phyloP scores from a whole-genome alignment of 169 alveolate species.

The Condylostoma magnum region DNA sequence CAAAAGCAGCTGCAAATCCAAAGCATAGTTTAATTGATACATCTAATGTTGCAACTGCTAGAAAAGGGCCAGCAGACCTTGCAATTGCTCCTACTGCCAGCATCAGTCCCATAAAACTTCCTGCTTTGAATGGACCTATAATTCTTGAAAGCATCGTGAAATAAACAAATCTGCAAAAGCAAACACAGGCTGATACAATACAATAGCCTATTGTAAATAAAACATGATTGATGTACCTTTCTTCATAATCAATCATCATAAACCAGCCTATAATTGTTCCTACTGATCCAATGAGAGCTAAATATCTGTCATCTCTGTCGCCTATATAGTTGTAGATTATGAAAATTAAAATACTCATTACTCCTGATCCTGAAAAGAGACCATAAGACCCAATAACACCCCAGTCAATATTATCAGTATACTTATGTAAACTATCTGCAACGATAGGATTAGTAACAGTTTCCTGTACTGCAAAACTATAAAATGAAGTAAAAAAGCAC shows the following conservation, averaged over 20 bases:
- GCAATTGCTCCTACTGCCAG: background rate
- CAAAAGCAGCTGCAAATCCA: too few species aligned
- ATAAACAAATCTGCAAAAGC: background rate
- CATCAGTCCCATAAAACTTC: slow-evolving; percentile 1
- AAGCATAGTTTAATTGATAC: background rate
- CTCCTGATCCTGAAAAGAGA: slow-evolving; percentile 37
- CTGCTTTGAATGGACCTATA: slow-evolving; percentile 22
- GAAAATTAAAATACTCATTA: background rate
- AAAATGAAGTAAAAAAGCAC: slow-evolving; percentile 24
- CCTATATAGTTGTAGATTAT: too few species aligned
- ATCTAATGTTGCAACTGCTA: background rate
- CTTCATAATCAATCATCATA: background rate
- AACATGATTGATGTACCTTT: background rate
- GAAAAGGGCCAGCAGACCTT: background rate
- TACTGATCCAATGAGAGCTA: too few species aligned
- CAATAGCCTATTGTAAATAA: background rate
- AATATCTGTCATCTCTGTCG: too few species aligned
- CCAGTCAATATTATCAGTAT: slow-evolving; percentile 24
- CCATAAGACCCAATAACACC: slow-evolving; percentile 4
- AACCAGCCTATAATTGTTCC: slow-evolving; percentile 2
- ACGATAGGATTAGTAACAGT: slow-evolving; percentile 35
- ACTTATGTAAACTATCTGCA: slow-evolving; percentile 19
- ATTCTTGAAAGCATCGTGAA: slow-evolving; percentile 9
- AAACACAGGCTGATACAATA: background rate
- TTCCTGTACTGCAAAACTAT: slow-evolving; percentile 42